Base-by-base conservation (phyloP, 768 basidiomycete species). In the Leccinum longicurvipes region DNA sequence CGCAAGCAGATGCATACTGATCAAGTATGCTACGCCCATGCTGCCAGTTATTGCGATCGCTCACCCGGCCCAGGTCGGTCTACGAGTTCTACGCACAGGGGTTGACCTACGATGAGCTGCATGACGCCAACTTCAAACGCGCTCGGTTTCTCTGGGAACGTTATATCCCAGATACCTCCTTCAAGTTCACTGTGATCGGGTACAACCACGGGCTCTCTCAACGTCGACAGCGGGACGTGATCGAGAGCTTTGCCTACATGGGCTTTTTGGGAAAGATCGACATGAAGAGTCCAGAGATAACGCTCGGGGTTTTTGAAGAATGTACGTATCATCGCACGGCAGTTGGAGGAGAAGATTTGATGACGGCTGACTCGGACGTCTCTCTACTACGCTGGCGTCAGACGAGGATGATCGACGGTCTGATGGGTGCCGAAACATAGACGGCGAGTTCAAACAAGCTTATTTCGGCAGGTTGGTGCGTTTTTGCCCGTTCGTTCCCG, bases 381-480 rank as follows among this genome's bases (percentile, higher is more conserved):
- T 23, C n/a, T 19, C 10, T 36, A n/a, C 29, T 34, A 19, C 19
- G 21, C 21, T 39, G 46, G 7, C 3, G 47, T 52, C 34, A 85
- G 85, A 89, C 65, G 70, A 73, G 10, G 79, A 79, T 55, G 75
- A 75, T 44, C 74, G 73, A n/a, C 78, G 79, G 17, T 75, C 77
- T 11, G 74, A 80, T 36, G 70, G 72, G 6, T 74, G 76, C 63
- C 75, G 81, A 55, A 81, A 86, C 66, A 81, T 81, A 21, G 85
- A 89, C 58, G 84, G 84, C n/a, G 70, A 79, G 19, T 88, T 91
- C 65, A 75, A 75, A 44, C 83, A 85, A 57, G 82, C 85, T 10
- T 95, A 85, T 70, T 89, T 95, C 61, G 93, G 92, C 64, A 86
- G 87, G 77, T 84, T 92, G 86, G 93, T 95, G 74, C 71, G 83